Conservation (phyloP, 768 basidiomycete genomes). For the Pholiota molesta region DNA sequence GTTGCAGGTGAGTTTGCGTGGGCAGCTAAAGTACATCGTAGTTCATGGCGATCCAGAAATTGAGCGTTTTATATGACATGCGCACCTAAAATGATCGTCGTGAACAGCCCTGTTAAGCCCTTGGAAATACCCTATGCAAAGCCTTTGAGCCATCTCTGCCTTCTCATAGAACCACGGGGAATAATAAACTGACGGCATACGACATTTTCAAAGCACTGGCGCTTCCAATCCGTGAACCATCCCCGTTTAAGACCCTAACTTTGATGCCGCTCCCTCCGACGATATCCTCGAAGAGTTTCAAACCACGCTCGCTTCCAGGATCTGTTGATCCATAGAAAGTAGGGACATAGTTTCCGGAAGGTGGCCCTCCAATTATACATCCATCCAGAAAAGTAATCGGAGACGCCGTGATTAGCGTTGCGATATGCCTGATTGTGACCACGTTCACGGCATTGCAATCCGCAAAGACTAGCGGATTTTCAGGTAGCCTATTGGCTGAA, state of each 20-base stretch:
- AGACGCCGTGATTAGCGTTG: conserved; percentile 39
- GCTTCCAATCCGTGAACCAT: conserved; percentile 53
- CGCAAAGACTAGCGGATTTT: conserved; percentile 40
- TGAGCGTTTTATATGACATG: conserved; percentile 9
- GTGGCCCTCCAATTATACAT: conserved; percentile 60
- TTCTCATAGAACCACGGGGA: conserved; percentile 1
- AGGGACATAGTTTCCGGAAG: conserved; percentile 49
- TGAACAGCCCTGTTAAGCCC: conserved; percentile 51
- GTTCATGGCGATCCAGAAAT: not conserved
- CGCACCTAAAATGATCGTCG: conserved; percentile 60
- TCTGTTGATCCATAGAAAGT: conserved; percentile 58
- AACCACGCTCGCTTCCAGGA: conserved; percentile 31
- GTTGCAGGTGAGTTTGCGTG: conserved; percentile 62
- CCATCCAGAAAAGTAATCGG: conserved; percentile 55
- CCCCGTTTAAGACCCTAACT: conserved; percentile 46
- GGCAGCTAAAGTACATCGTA: conserved; percentile 40
- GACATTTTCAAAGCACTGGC: conserved; percentile 70
- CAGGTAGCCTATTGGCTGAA: conserved; percentile 15
- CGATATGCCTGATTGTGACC: conserved; percentile 49
- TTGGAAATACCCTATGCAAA: conserved; percentile 54
- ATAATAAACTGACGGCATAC: conserved; percentile 49
- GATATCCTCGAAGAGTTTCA: conserved; percentile 42
- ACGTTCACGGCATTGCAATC: conserved; percentile 66
- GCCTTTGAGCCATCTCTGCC: conserved; percentile 2
- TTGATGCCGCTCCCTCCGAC: conserved; percentile 45